Base-by-base conservation (phyloP, 371 early-diverging fungal species). In the Apophysomyces sp. region DNA sequence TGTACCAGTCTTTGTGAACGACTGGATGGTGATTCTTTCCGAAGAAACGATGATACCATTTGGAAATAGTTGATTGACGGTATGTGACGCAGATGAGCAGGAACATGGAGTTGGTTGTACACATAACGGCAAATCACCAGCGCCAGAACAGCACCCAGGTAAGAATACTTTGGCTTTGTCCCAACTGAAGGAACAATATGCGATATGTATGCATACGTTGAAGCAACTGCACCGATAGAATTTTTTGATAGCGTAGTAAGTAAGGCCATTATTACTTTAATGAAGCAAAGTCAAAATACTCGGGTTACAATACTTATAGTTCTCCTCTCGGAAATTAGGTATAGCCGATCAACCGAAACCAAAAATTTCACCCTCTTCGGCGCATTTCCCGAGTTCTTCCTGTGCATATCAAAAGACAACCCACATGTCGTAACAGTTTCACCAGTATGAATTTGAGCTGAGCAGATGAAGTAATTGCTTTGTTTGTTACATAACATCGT, bases 1-100 rank as follows among this genome's bases (percentile, higher is more conserved):
- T 37, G 56, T 8, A 63, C 53, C 0, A 63, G 31, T 29, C 64
- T 52, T 26, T 54, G 26, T 12, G 58, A 58, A 11, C 64, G 64
- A 18, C 37, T n/a, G 1, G 16, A 16, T 13, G 44, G 36, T 2
- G 53, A 12, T 41, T 63, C 64, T 18, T 63, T 52, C 4, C 15
- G 13, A 4, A 41, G n/a, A 1, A 63, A 41, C 21, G 58, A 53
- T 13, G 5, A 1, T 15, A 52, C 7, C 2, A 40, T 28, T 11
- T 28, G 28, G 29, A 58, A 52, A 26, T 57, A 58, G 32, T 29
- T 52, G 16, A 63, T 52, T 3, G 53, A 39, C 8, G 64, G 64
- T 0, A 63, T 36, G n/a, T 63, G 64, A 16, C 53, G 58, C 7
- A 63, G 31, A 7, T 57, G 49, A n/a, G 40, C 27, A 29, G 64